phyloP scores from a whole-genome alignment of 805 yeast species.

The Lipomyces kockii region DNA sequence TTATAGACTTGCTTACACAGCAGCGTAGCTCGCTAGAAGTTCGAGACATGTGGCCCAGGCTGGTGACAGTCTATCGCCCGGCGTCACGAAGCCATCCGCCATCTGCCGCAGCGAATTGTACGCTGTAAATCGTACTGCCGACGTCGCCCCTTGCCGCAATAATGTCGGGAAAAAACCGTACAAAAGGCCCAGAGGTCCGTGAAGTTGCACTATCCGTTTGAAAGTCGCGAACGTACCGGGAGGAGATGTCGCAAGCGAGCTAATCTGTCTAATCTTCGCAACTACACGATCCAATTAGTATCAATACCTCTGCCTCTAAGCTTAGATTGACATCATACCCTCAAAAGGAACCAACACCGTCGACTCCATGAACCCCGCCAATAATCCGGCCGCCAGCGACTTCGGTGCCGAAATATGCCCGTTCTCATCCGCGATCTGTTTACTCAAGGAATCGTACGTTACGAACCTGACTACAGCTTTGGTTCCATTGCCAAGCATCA shows the following conservation, averaged over 20 bases:
- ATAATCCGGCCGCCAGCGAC: slow-evolving; percentile 78
- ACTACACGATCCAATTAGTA: not conserved
- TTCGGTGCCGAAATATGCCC: slow-evolving; percentile 74
- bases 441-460: slow-evolving; percentile 73
- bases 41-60: slow-evolving; percentile 22
- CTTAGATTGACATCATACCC: slow-evolving; percentile 42
- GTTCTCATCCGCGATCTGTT: slow-evolving; percentile 60
- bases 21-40: slow-evolving; percentile 41
- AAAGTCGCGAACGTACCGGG: slow-evolving; percentile 41
- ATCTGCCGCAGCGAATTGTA: slow-evolving; percentile 78
- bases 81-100: slow-evolving; percentile 47
- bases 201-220: slow-evolving; percentile 44
- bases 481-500: slow-evolving; percentile 72
- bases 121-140: slow-evolving; percentile 82
- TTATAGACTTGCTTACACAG: slow-evolving; percentile 19
- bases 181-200: slow-evolving; percentile 77
- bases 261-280: slow-evolving; percentile 32
- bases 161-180: slow-evolving; percentile 87
- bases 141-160: slow-evolving; percentile 74
- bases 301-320: not conserved
- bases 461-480: slow-evolving; percentile 77
- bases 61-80: slow-evolving; percentile 69
- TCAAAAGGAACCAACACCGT: slow-evolving; percentile 89
- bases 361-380: slow-evolving; percentile 84
- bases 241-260: slow-evolving; percentile 19